A percentile compares a stretch with the other conserved stretches of the same genome.
phyloP scores from a whole-genome alignment of 495 filamentous ascomycete species.

The Penicillium bialowiezense region DNA sequence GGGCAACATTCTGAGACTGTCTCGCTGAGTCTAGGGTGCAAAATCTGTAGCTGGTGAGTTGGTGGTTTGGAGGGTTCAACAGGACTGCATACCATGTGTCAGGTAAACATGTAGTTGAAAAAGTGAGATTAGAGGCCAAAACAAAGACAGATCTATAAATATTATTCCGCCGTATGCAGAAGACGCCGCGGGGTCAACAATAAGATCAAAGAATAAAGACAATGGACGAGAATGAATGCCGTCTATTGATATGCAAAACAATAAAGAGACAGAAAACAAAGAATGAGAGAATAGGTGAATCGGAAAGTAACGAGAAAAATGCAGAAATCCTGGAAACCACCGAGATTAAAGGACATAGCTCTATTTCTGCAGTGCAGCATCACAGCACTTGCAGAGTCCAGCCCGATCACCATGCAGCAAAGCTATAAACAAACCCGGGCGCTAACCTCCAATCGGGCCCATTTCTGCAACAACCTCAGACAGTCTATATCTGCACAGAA shows the following conservation, averaged over 20 bases:
- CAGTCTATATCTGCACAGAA: conserved; percentile 7
- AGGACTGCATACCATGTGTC: conserved; percentile 15
- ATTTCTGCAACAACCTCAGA: conserved; percentile 18
- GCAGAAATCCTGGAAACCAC: not conserved
- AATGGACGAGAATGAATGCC: conserved; percentile 9
- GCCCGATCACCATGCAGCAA: conserved; percentile 3
- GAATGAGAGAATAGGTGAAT: too few relatives aligned
- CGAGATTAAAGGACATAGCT: not conserved
- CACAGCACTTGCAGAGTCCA: not conserved
- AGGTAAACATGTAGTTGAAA: not conserved
- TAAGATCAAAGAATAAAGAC: conserved; percentile 18
- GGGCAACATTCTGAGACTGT: conserved; percentile 20
- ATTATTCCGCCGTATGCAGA: not conserved
- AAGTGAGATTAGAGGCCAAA: not conserved
- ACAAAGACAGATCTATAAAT: conserved; percentile 23
- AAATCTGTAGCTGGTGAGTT: not conserved
- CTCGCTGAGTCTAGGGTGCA: not conserved
- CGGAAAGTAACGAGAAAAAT: too few relatives aligned
- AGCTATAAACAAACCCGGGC: conserved; percentile 5
- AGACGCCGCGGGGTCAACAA: conserved; percentile 19
- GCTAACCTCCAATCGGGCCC: conserved; percentile 2
- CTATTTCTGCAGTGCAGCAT: conserved; percentile 10
- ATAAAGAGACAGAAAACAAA: not conserved
- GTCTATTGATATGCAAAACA: conserved; percentile 1
- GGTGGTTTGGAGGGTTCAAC: not conserved